Evolutionary conservation across 139 green algal species (phyloP).

Genomic region (Zygnema circumcarinatum): DNA sequence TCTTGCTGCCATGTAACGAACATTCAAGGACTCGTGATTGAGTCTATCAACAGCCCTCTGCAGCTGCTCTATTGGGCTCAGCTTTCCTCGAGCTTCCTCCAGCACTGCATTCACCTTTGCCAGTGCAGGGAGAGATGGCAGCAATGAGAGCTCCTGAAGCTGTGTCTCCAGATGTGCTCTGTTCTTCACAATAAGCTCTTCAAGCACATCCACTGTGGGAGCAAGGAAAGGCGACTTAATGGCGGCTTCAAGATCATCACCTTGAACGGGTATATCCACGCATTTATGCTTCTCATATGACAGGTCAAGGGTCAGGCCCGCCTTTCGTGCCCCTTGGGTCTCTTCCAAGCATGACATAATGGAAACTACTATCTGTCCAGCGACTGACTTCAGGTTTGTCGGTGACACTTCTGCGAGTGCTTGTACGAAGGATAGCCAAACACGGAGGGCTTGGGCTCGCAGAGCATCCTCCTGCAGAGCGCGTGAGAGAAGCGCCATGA

Average conservation of each 20-base stretch:
- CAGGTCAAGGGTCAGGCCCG: background rate
- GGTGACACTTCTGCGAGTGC: slow-evolving; percentile 30
- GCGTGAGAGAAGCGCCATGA: slow-evolving; percentile 43
- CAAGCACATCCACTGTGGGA: slow-evolving; percentile 16
- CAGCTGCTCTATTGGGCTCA: slow-evolving; percentile 24
- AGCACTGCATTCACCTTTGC: slow-evolving; percentile 37
- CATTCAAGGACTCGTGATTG: slow-evolving; percentile 42
- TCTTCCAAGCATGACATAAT: slow-evolving; percentile 51
- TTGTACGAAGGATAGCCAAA: slow-evolving; percentile 49
- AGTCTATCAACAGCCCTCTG: slow-evolving; percentile 34
- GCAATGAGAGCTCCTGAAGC: slow-evolving; percentile 47
- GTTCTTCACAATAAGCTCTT: slow-evolving; percentile 44
- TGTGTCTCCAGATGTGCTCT: background rate
- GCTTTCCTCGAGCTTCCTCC: slow-evolving; percentile 28
- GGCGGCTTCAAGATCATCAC: slow-evolving; percentile 6
- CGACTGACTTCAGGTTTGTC: slow-evolving; percentile 24
- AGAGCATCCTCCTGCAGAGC: slow-evolving; percentile 43
- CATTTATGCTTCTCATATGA: background rate
- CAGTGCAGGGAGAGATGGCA: slow-evolving; percentile 35
- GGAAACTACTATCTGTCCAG: slow-evolving; percentile 54
- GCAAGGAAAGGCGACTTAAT: background rate
- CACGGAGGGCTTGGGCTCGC: slow-evolving; percentile 13
- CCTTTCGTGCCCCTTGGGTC: background rate
- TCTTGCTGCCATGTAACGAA: slow-evolving; percentile 27
- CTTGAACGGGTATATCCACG: background rate